Conservation (phyloP, 805 yeast species). For the Ascoidea rubescens region DNA sequence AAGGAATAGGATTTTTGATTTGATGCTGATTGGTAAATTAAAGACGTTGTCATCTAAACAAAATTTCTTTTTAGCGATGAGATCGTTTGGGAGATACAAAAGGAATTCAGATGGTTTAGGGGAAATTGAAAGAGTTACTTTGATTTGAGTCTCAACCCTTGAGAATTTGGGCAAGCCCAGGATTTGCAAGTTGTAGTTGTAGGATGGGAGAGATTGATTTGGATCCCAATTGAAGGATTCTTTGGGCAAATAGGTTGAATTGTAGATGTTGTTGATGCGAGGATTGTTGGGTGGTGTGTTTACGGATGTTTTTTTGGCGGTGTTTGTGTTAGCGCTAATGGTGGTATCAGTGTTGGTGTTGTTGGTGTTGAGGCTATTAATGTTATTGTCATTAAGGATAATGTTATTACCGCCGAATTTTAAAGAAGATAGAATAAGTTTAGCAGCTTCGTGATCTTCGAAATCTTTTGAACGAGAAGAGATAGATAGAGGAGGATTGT, state of each 20-base stretch:
- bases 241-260: conserved; percentile 5
- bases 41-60: conserved; percentile 20
- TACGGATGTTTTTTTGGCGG: not conserved
- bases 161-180: conserved; percentile 64
- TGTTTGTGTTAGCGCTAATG: not conserved
- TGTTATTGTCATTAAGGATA: not conserved
- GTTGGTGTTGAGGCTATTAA: not conserved
- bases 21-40: conserved; percentile 29
- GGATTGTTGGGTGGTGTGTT: not conserved
- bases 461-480: not conserved
- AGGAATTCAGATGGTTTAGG: conserved; percentile 69
- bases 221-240: conserved; percentile 8
- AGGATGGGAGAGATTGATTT: conserved; percentile 17
- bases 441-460: not conserved
- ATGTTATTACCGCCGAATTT: not conserved
- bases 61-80: conserved; percentile 17
- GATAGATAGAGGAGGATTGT: not conserved
- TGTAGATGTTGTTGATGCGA: not conserved
- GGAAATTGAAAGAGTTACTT: conserved; percentile 47
- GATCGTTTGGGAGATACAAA: conserved; percentile 52
- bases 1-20: conserved; percentile 43
- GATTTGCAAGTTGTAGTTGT: conserved; percentile 38
- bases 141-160: conserved; percentile 93
- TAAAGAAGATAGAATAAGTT: too few relatives aligned
- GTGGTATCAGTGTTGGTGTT: not conserved